Evolutionary conservation across 495 filamentous ascomycete species (phyloP), one percentile per base, ranked within the genome.

Genomic region (Sabuloglossum arenarium): DNA sequence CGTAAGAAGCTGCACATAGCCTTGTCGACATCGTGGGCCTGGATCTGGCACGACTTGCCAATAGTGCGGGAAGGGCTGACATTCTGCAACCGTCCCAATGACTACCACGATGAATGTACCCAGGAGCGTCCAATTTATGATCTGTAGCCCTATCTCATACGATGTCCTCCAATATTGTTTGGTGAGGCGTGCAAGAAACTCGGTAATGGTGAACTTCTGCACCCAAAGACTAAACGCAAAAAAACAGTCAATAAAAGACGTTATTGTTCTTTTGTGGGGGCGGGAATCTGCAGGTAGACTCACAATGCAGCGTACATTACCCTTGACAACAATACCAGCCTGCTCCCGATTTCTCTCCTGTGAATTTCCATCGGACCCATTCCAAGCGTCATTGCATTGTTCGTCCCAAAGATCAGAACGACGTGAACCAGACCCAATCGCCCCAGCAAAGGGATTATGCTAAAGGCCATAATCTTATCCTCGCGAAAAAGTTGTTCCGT

Each of bases 21-120:
- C 88, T 63, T 81, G 77, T 28, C 91, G 80, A 69, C 91, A 98
- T 59, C 75, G 73, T 12, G 84, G 79, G 25, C 86, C 88, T 21
- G 91, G 89, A 63, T 94, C 87, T 8, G 91, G 91, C 23, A 79
- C 67, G 6, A 96, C 86, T 66, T 94, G 88, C 88, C 87, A 96
- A 70, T 94, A 90, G 65, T 88, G 79, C 55, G 66, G 50, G 61
- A 94, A 85, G 19, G 91, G 89, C 31, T 79, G 81, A 65, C 91
- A 98, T 70, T 96, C 90, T 42, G 75, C 73, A 29, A 98, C 70
- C 16, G 87, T 86, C 16, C 84, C 79, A 59, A 95, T 79, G 30
- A 95, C 68, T 11, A 90, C 81, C 11, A 78, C 85, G 46, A 87
- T 56, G 51, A 96, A 86, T 21, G 91, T 94, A 10, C 75, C 69